A percentile compares a stretch with the other conserved stretches of the same genome.
These are phyloP conservation scores for Trichoderma sp. DNA, from an alignment of 2,329 filamentous ascomycete species.

Conservation along the genomic window DNA sequence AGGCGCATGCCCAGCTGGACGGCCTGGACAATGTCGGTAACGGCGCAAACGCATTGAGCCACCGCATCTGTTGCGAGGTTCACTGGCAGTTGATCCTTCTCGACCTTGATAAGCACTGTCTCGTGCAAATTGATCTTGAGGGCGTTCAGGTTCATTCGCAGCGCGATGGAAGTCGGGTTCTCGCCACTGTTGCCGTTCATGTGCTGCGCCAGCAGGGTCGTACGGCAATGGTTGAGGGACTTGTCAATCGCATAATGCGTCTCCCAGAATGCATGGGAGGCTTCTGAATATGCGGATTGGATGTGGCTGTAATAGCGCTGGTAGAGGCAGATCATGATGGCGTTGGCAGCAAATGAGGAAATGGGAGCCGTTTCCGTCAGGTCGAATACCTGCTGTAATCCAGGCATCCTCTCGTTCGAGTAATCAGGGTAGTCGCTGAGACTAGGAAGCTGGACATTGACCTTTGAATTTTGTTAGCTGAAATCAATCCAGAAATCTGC, in stretches of 20 bases:
- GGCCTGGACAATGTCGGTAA: neutral
- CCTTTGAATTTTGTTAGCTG: neutral
- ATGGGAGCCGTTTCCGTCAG: neutral
- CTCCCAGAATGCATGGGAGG: constrained; percentile 12
- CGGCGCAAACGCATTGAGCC: neutral
- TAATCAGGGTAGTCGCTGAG: neutral
- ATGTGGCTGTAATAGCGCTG: constrained; percentile 11
- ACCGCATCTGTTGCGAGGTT: neutral
- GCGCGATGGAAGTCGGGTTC: neutral
- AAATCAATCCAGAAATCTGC: neutral
- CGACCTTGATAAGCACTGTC: constrained; percentile 5
- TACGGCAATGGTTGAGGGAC: constrained; percentile 3
- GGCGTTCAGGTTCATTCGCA: constrained; percentile 1
- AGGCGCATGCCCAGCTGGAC: constrained; percentile 3
- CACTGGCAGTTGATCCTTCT: neutral
- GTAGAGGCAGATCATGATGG: constrained; percentile 10
- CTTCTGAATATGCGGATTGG: neutral
- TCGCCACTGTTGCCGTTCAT: constrained; percentile 3
- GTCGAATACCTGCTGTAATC: neutral
- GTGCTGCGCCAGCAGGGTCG: neutral
- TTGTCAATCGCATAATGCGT: constrained; percentile 8
- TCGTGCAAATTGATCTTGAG: constrained; percentile 15
- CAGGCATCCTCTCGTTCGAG: neutral
- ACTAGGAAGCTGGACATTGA: neutral
- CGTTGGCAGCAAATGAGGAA: constrained; percentile 8